Evolutionary conservation across 352 stramenopile genomes (phyloP), one percentile per base, ranked within the genome.

Genomic region (Globisporangium echinulatum): DNA sequence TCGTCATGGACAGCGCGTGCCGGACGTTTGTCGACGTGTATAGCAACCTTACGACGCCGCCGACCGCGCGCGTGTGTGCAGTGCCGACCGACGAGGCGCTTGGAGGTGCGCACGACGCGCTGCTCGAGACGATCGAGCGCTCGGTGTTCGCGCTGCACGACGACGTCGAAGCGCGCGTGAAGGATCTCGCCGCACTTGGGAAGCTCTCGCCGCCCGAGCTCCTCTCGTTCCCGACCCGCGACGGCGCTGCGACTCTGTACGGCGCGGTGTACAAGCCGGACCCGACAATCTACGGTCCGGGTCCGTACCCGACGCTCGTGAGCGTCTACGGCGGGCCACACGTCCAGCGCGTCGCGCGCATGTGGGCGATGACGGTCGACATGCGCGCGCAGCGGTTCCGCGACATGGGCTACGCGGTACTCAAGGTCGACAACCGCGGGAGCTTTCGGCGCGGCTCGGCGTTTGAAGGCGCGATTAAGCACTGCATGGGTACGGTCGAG

Each of bases 341-440:
- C 71, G 95, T 99, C 25, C 96, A 99, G 79, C 85, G 92, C 38
- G 95, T 98, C 5, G 80, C 88, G 36, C 77, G 92, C 60, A 93
- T 89, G 63, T 98, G 94, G 94, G 74, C 81, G 14, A 72, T 91
- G 60, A 98, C 90, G 33, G 89, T 90, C 11, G 94, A 98, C 70
- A 97, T 98, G 90, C 78, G 94, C 61, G 90, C 88, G 4, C 95
- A 98, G 72, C 72, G 85, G 11, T 87, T 98, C 58, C 81, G 92
- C 37, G 86, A 93, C 56, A 77, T 97, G 66, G 96, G 96, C n/a
- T 98, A 97, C 71, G 90, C 82, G 8, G 94, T 99, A 52, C 80
- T 99, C 50, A 98, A 98, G 72, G 93, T 97, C 25, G 96, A 99
- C 76, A 99, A 99, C 70, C 88, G 96, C 51, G 96, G 96, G 39